These are phyloP conservation scores for Beauveria medogensis DNA, from an alignment of 2,329 filamentous ascomycete species.

Conservation along the genomic window DNA sequence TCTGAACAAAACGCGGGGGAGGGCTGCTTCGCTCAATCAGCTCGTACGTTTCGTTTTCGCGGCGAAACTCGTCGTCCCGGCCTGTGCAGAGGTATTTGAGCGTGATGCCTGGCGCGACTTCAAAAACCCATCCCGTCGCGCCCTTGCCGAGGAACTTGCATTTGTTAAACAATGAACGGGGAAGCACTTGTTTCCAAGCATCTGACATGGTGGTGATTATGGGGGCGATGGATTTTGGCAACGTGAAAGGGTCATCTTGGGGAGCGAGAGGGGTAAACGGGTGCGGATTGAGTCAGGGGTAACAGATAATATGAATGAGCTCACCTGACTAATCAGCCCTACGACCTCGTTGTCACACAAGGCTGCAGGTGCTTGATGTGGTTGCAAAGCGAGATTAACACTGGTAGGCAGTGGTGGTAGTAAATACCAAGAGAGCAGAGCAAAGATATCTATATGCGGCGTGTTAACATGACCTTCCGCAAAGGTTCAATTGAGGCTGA, in stretches of 20 bases:
- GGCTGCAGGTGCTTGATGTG: too few relatives aligned
- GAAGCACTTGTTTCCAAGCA: background rate
- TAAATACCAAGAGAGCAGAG: too few relatives aligned
- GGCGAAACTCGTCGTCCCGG: background rate
- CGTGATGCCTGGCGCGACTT: background rate
- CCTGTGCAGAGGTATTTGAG: background rate
- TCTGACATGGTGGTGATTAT: background rate
- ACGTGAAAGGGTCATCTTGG: background rate
- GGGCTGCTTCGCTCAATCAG: slow-evolving; percentile 1
- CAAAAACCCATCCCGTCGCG: slow-evolving; percentile 2
- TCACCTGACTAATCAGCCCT: background rate
- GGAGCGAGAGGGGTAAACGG: background rate
- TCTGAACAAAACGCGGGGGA: background rate
- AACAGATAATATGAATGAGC: background rate
- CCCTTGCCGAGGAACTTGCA: background rate
- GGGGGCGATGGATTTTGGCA: background rate
- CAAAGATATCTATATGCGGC: too few relatives aligned
- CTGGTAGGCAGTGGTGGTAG: too few relatives aligned
- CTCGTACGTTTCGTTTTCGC: background rate
- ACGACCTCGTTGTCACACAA: background rate
- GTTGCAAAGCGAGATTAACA: too few relatives aligned
- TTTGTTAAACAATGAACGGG: background rate
- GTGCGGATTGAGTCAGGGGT: background rate
- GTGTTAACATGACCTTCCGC: too few relatives aligned
- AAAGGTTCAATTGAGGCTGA: too few relatives aligned